Percentiles rank a stretch among this genome's conserved stretches.
Conservation (phyloP, 2,329 filamentous ascomycete genomes). For the Ceratocystis huliohia region DNA sequence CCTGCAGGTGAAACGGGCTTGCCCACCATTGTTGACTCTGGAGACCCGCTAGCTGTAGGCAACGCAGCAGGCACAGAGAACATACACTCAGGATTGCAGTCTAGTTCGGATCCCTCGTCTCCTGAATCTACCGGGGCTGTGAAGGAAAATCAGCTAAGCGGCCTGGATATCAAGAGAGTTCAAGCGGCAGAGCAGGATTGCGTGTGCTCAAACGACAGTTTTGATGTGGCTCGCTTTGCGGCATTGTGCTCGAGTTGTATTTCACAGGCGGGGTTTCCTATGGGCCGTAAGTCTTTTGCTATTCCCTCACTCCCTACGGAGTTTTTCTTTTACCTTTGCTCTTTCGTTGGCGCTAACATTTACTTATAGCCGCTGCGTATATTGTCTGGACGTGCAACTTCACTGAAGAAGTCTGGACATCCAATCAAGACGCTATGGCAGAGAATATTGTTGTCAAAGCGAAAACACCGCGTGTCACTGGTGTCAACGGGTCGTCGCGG, state of each 20-base stretch:
- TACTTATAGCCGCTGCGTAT: conserved; percentile 27
- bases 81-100: neutral
- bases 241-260: conserved; percentile 32
- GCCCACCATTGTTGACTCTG: conserved; percentile 18
- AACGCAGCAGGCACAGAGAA: conserved; percentile 19
- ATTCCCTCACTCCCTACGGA: neutral
- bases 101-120: neutral
- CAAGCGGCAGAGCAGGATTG: conserved; percentile 28
- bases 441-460: conserved; percentile 29
- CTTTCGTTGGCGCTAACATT: neutral
- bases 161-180: conserved; percentile 22
- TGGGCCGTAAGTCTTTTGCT: conserved; percentile 27
- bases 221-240: conserved; percentile 31
- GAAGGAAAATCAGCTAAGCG: conserved; percentile 20
- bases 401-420: conserved; percentile 25
- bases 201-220: conserved; percentile 31
- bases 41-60: conserved; percentile 20
- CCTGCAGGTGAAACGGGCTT: neutral
- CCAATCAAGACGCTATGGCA: conserved; percentile 27
- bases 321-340: neutral
- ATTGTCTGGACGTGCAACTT: conserved; percentile 31
- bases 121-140: neutral
- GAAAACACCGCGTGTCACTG: conserved; percentile 24
- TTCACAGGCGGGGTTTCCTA: conserved; percentile 25
- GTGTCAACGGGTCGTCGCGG: conserved; percentile 18